phyloP scores from a whole-genome alignment of 805 yeast species.

The Nakazawaea pomicola region DNA sequence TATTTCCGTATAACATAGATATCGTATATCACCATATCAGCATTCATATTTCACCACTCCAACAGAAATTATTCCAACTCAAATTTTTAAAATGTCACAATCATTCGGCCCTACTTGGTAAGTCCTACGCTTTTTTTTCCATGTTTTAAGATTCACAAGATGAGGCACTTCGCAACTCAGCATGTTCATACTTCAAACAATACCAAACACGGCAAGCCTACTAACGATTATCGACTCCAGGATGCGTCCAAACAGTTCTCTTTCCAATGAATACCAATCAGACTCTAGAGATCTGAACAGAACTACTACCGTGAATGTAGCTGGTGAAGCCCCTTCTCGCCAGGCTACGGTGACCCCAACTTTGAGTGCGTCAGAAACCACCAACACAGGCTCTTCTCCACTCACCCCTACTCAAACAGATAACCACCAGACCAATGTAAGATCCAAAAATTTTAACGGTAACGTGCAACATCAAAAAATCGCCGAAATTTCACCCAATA shows the following conservation, averaged over 20 bases:
- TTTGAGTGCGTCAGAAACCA: constrained; percentile 6
- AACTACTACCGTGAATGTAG: neutral
- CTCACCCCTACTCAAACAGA: neutral
- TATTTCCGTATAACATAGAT: too few species aligned
- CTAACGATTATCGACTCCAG: constrained; percentile 15
- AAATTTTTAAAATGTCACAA: constrained; percentile 27
- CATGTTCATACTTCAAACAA: too few species aligned
- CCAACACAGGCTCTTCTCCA: constrained; percentile 7
- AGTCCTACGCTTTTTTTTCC: constrained; percentile 8
- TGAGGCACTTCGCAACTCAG: constrained; percentile 3
- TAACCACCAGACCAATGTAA: neutral
- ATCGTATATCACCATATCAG: neutral
- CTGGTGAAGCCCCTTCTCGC: constrained; percentile 5
- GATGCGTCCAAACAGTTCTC: constrained; percentile 26
- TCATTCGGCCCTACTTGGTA: constrained; percentile 29
- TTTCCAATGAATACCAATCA: neutral
- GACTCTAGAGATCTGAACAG: too few species aligned
- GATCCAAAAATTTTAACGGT: constrained; percentile 1
- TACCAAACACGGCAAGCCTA: constrained; percentile 7
- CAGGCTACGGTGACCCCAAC: constrained; percentile 13
- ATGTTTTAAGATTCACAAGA: neutral
- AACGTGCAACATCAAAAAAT: constrained; percentile 6
- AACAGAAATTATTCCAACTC: too few species aligned
- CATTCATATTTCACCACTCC: too few species aligned
- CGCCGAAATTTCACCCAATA: constrained; percentile 28